Base-by-base conservation (phyloP, 768 basidiomycete species). In the Phaeotremella fagi region DNA sequence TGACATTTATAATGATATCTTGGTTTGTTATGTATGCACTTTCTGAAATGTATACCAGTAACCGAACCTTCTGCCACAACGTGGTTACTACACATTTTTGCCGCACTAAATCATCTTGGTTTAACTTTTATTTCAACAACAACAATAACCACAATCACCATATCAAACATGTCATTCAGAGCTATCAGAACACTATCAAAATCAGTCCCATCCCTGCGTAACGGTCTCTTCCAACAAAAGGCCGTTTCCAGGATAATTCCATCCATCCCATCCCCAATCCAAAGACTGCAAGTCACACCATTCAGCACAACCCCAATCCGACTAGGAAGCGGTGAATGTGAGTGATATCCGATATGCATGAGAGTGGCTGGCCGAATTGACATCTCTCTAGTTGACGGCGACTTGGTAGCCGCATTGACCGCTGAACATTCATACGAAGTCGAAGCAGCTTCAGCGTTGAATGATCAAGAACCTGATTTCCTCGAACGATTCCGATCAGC, bases 401-500 rank as follows among this genome's bases (percentile, higher is more conserved):
- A 36, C n/a, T 38, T 62, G 66, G 88, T 84, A 54, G 88, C 92
- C 71, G 73, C 82, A 20, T 82, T 98, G 37, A 78, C 83, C 9
- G 80, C 85, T 68, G 94, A 98, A 78, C 79, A 95, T 64, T 79
- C 84, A 65, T 95, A 86, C 71, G 92, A 99, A 78, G 78, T 82
- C 55, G 85, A 90, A 64, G 77, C 79, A 23, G 75, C 77, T 9
- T 70, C 75, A 0, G 75, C 69, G 1, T 67, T 68, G 24, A 51
- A 68, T 24, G 69, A 73, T 18, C 68, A 52, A 0, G 78, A 77
- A 41, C 90, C 91, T 25, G 87, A 87, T 42, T 92, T 90, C 71
- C 66, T 98, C 67, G 82, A 81, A 65, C 72, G 79, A 14, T 90
- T 97, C 80, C 81, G 82, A 70, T 78, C 75, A 47, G 79, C 84